Evolutionary conservation across 306 rosid species (phyloP).

Genomic region (Acacia melanoxylon): DNA sequence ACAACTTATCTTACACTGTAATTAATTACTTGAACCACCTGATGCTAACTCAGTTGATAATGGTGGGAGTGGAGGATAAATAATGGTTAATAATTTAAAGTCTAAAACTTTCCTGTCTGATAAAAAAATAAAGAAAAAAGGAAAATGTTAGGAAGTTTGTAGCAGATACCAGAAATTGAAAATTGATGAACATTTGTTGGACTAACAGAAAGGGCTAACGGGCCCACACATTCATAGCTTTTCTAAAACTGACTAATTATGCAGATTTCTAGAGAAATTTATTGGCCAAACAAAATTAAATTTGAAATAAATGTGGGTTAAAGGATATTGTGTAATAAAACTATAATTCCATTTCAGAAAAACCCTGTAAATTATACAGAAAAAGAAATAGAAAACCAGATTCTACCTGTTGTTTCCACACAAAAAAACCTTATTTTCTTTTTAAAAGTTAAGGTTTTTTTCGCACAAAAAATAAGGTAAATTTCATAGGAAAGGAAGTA

Average conservation of each 20-base stretch:
- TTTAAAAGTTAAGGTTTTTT: not conserved
- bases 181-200: not conserved
- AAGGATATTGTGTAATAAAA: not conserved
- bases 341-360: not conserved
- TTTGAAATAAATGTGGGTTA: not conserved
- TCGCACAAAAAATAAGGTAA: not conserved
- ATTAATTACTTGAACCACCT: not conserved
- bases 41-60: not conserved
- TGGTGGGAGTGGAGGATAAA: no score
- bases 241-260: not conserved
- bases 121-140: not conserved
- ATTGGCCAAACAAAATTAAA: not conserved
- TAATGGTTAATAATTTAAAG: not conserved
- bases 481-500: not conserved
- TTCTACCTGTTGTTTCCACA: conserved; percentile 9
- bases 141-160: not conserved
- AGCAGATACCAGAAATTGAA: no score
- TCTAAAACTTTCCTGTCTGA: not conserved
- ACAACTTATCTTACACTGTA: not conserved
- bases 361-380: not conserved
- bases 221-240: not conserved
- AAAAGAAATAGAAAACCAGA: not conserved
- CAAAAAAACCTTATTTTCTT: not conserved
- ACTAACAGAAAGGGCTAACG: not conserved
- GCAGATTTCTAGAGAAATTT: not conserved